Conservation (phyloP, 2,329 filamentous ascomycete genomes). For the Aspergillus piperis region DNA sequence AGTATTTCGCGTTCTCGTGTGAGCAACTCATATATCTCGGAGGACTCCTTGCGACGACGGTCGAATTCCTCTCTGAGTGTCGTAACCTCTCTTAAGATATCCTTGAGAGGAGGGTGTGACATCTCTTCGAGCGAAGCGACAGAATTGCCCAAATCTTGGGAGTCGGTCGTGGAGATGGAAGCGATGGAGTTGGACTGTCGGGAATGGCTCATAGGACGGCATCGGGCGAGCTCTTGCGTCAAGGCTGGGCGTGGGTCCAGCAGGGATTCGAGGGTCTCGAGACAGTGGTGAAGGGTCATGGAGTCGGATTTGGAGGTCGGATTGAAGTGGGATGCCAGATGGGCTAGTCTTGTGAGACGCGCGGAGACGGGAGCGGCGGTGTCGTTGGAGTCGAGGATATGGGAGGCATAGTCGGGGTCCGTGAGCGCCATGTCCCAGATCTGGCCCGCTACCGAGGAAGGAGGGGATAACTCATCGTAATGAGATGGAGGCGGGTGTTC, state of each 20-base stretch:
- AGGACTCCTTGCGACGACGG: constrained; percentile 31
- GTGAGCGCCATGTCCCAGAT: constrained; percentile 21
- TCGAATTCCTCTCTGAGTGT: constrained; percentile 29
- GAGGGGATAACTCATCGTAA: constrained; percentile 16
- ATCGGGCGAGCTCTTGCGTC: constrained; percentile 23
- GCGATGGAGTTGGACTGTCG: not conserved
- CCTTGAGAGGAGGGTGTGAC: constrained; percentile 21
- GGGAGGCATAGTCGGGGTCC: constrained; percentile 8
- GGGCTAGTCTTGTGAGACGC: constrained; percentile 36
- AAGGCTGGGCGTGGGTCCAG: constrained; percentile 27
- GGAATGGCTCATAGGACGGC: constrained; percentile 15
- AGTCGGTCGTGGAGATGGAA: not conserved
- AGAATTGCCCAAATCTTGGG: not conserved
- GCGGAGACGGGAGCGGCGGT: constrained; percentile 17
- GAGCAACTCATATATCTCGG: constrained; percentile 65
- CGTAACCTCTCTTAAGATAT: constrained; percentile 30
- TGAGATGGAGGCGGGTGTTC: constrained; percentile 8
- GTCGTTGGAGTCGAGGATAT: constrained; percentile 1
- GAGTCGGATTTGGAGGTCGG: constrained; percentile 30
- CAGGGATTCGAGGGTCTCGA: constrained; percentile 41
- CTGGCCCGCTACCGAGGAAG: constrained; percentile 31
- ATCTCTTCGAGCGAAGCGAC: not conserved
- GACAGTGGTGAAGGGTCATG: constrained; percentile 35
- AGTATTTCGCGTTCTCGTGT: constrained; percentile 60
- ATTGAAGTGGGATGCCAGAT: constrained; percentile 29